phyloP scores from a whole-genome alignment of 768 basidiomycete genomes.

The Terana coerulea region DNA sequence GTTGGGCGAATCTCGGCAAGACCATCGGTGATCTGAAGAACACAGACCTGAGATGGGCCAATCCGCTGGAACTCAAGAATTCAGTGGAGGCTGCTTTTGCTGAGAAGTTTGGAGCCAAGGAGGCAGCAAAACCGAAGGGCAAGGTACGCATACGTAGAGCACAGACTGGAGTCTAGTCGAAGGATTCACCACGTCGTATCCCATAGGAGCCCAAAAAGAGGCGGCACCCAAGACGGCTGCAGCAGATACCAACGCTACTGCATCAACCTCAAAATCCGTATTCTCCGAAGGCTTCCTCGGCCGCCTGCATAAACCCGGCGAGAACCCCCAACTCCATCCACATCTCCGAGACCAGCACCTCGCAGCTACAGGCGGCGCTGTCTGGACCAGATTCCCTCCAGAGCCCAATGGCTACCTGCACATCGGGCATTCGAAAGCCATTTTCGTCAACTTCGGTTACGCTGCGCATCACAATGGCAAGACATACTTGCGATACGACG shows the following conservation, averaged over 20 bases:
- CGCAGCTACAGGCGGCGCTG: constrained; percentile 71
- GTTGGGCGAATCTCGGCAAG: constrained; percentile 75
- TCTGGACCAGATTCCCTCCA: constrained; percentile 96
- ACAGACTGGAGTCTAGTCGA: neutral
- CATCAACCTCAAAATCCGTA: constrained; percentile 52
- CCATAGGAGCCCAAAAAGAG: constrained; percentile 49
- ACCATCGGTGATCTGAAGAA: constrained; percentile 61
- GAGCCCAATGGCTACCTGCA: constrained; percentile 98
- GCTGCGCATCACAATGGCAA: constrained; percentile 91
- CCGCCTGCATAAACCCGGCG: constrained; percentile 88
- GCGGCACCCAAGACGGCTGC: constrained; percentile 25
- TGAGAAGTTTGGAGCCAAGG: constrained; percentile 70
- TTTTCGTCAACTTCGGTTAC: constrained; percentile 98
- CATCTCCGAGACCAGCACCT: constrained; percentile 80
- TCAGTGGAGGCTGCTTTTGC: constrained; percentile 67
- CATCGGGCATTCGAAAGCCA: constrained; percentile 97
- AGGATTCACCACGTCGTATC: neutral
- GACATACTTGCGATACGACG: constrained; percentile 94
- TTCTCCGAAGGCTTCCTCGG: constrained; percentile 96
- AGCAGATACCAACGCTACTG: constrained; percentile 33
- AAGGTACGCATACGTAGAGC: constrained; percentile 42
- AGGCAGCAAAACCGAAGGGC: constrained; percentile 56
- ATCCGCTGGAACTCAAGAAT: constrained; percentile 79
- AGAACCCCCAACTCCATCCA: constrained; percentile 81
- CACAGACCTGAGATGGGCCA: constrained; percentile 74